A percentile compares a stretch with the other conserved stretches of the same genome.
phyloP scores from a whole-genome alignment of 2,329 filamentous ascomycete genomes.

The Metarhizium humberi region DNA sequence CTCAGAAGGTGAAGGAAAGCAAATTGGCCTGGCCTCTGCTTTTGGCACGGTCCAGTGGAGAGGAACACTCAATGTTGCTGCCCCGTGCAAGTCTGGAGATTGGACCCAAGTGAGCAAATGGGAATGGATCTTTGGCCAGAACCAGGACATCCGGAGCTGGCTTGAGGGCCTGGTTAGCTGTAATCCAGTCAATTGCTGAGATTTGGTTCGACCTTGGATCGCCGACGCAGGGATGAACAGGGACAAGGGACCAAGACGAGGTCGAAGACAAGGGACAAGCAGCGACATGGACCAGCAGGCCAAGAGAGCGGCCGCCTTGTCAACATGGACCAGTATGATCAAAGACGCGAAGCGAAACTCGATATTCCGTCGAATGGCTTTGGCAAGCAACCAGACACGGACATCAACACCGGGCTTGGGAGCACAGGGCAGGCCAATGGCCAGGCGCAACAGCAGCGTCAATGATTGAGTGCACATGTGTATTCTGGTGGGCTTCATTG shows the following conservation, averaged over 20 bases:
- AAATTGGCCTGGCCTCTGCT: conserved; percentile 4
- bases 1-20: background rate
- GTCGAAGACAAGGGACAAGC: background rate
- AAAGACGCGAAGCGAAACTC: no score
- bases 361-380: no score
- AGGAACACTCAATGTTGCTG: background rate
- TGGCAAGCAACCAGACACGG: no score
- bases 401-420: background rate
- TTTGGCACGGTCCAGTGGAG: background rate
- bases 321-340: no score
- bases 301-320: background rate
- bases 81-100: conserved; percentile 8
- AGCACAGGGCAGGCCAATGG: no score
- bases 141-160: no score
- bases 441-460: no score
- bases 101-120: background rate
- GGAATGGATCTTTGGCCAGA: background rate
- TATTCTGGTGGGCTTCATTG: no score
- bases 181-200: background rate
- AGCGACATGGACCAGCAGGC: background rate
- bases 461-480: no score
- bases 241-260: background rate
- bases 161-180: no score
- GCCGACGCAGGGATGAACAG: conserved; percentile 21
- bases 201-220: conserved; percentile 19